phyloP scores from a whole-genome alignment of 2,329 filamentous ascomycete genomes.

The Botryotinia convoluta region DNA sequence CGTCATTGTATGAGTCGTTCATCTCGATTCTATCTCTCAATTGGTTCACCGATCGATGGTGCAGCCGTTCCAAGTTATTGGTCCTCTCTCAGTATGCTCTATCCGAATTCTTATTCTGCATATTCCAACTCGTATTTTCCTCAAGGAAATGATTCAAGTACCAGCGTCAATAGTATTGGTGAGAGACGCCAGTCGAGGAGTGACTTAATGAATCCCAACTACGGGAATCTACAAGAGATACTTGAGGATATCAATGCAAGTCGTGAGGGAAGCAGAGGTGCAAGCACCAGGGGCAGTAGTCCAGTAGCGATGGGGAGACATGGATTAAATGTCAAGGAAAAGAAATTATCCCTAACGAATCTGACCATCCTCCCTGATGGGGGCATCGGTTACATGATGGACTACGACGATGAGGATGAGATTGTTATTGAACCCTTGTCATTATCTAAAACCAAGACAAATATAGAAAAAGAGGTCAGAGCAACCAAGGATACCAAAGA shows the following conservation, averaged over 20 bases:
- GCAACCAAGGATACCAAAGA: not conserved
- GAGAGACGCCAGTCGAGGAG: slow-evolving; percentile 7
- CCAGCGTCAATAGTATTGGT: slow-evolving; percentile 5
- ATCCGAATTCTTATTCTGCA: not conserved
- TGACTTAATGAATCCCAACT: slow-evolving; percentile 8
- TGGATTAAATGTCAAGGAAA: slow-evolving; percentile 15
- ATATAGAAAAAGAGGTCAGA: not conserved
- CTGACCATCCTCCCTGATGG: slow-evolving; percentile 12
- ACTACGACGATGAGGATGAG: slow-evolving; percentile 7
- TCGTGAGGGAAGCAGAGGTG: not conserved
- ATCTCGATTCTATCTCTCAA: slow-evolving; percentile 13
- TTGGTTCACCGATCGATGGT: slow-evolving; percentile 1
- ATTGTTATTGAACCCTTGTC: not conserved
- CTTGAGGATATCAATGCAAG: slow-evolving; percentile 1
- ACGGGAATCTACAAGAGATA: slow-evolving; percentile 10
- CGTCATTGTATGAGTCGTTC: not conserved
- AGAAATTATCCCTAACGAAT: not conserved
- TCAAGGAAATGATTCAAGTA: slow-evolving; percentile 3
- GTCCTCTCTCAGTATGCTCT: not conserved
- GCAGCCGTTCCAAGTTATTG: not conserved
- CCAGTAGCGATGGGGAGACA: slow-evolving; percentile 4
- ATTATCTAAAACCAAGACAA: not conserved
- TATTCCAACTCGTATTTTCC: slow-evolving; percentile 9
- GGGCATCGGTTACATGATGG: not conserved
- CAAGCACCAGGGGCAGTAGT: slow-evolving; percentile 6